phyloP scores from a whole-genome alignment of 495 filamentous ascomycete genomes.

The Xylaria bambusicola region DNA sequence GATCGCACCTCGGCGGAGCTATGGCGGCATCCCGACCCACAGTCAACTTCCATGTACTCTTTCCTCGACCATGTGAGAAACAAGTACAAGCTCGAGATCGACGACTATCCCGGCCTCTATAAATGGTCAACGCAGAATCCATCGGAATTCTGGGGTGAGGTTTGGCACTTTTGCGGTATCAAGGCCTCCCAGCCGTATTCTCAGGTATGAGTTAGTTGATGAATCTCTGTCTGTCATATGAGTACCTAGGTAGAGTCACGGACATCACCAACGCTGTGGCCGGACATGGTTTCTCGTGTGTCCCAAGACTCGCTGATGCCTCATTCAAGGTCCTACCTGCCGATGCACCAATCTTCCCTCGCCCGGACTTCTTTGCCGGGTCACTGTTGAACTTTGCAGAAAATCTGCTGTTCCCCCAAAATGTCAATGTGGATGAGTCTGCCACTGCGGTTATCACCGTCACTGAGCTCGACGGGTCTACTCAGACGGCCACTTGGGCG shows the following conservation, averaged over 20 bases:
- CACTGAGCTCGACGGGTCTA: slow-evolving; percentile 65
- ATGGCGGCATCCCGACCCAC: slow-evolving; percentile 71
- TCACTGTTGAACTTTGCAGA: slow-evolving; percentile 86
- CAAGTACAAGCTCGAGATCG: slow-evolving; percentile 63
- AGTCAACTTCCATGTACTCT: slow-evolving; percentile 65
- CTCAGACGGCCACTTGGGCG: slow-evolving; percentile 72
- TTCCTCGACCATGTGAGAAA: slow-evolving; percentile 69
- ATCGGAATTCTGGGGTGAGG: slow-evolving; percentile 77
- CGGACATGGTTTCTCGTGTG: neutral
- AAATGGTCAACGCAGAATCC: slow-evolving; percentile 81
- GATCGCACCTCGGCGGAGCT: slow-evolving; percentile 45
- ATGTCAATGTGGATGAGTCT: slow-evolving; percentile 48
- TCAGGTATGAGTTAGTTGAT: slow-evolving; percentile 49
- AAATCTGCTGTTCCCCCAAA: slow-evolving; percentile 79
- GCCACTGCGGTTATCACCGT: slow-evolving; percentile 72
- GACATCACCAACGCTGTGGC: slow-evolving; percentile 1
- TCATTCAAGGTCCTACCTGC: slow-evolving; percentile 71
- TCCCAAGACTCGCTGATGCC: slow-evolving; percentile 13
- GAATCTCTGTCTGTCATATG: too few species aligned
- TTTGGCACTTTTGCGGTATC: slow-evolving; percentile 80
- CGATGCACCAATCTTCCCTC: slow-evolving; percentile 73
- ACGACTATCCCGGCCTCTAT: slow-evolving; percentile 70
- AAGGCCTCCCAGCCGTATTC: slow-evolving; percentile 64
- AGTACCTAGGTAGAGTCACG: neutral
- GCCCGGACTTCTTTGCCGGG: slow-evolving; percentile 79